phyloP scores from a whole-genome alignment of 1,284 basidiomycete species.

The Ustilago crameri region DNA sequence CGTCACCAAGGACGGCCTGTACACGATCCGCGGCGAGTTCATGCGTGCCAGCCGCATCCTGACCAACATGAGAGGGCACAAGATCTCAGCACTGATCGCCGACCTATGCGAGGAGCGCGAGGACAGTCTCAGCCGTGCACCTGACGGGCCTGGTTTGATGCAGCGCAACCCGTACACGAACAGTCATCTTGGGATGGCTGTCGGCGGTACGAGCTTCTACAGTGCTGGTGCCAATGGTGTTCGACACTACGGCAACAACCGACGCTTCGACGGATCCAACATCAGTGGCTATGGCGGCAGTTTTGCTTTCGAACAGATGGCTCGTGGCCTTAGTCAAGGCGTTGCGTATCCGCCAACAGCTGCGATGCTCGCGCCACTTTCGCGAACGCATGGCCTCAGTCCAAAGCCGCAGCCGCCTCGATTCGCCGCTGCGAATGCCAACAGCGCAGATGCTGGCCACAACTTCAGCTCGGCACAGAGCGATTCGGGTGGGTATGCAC shows the following conservation, averaged over 20 bases:
- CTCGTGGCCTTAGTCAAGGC: slow-evolving; percentile 57
- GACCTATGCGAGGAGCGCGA: slow-evolving; percentile 67
- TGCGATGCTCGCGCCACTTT: slow-evolving; percentile 64
- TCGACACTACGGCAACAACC: slow-evolving; percentile 33
- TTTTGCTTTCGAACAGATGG: slow-evolving; percentile 66
- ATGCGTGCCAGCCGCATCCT: slow-evolving; percentile 85
- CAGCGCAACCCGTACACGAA: slow-evolving; percentile 28
- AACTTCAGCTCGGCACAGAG: slow-evolving; percentile 50
- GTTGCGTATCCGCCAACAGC: slow-evolving; percentile 59
- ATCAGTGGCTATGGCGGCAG: slow-evolving; percentile 57
- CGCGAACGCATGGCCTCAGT: slow-evolving; percentile 59
- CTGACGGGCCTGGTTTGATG: slow-evolving; percentile 49
- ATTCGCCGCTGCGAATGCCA: slow-evolving; percentile 16
- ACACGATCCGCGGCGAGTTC: slow-evolving; percentile 96
- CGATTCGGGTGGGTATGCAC: slow-evolving; percentile 44
- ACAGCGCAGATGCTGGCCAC: slow-evolving; percentile 15
- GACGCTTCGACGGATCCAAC: slow-evolving; percentile 40
- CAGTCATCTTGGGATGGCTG: slow-evolving; percentile 23
- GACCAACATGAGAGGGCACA: slow-evolving; percentile 45
- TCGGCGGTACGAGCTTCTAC: slow-evolving; percentile 25
- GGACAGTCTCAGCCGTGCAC: slow-evolving; percentile 63
- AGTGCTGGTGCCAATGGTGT: slow-evolving; percentile 16
- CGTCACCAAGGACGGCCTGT: slow-evolving; percentile 94
- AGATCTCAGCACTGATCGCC: slow-evolving; percentile 56
- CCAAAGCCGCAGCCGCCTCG: slow-evolving; percentile 46